Evolutionary conservation across 805 yeast species (phyloP).

Genomic region (Priceomyces castillae): DNA sequence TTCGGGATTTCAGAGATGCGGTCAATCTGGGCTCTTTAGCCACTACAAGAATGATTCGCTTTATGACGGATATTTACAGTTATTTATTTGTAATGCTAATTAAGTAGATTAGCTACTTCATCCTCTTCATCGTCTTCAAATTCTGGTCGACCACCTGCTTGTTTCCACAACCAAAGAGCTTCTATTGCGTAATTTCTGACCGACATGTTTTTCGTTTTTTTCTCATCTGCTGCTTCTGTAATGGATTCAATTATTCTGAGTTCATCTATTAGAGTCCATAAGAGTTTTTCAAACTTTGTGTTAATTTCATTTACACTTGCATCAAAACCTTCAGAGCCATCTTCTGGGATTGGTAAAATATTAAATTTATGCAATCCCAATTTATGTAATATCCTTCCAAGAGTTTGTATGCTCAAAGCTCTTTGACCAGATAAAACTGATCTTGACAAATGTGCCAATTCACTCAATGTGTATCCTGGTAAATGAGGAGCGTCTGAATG

Average conservation of each 20-base stretch:
- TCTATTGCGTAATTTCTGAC: conserved; percentile 83
- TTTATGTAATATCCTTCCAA: conserved; percentile 84
- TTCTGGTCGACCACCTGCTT: conserved; percentile 41
- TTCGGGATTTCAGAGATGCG: neutral
- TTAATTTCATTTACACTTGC: conserved; percentile 22
- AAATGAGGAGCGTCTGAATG: conserved; percentile 85
- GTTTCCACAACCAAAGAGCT: conserved; percentile 86
- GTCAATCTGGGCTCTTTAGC: neutral
- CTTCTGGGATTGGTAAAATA: conserved; percentile 45
- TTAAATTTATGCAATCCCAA: conserved; percentile 63
- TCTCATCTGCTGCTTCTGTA: conserved; percentile 66
- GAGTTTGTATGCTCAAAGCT: conserved; percentile 77
- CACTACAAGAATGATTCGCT: neutral
- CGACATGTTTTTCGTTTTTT: conserved; percentile 59
- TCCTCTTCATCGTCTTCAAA: conserved; percentile 23
- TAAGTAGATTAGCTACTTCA: conserved; percentile 14
- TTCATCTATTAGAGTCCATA: conserved; percentile 72
- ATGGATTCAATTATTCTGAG: conserved; percentile 63
- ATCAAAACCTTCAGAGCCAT: conserved; percentile 31
- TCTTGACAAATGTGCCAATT: conserved; percentile 73
- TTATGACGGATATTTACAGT: conserved; percentile 9
- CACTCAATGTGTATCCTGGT: conserved; percentile 89
- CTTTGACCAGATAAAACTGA: conserved; percentile 84
- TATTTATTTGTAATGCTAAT: neutral
- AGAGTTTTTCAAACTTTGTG: conserved; percentile 46